Percentiles rank a stretch among this genome's conserved stretches.
Conservation (phyloP, 2,329 filamentous ascomycete genomes). For the Lasiodiplodia gonubiensis region DNA sequence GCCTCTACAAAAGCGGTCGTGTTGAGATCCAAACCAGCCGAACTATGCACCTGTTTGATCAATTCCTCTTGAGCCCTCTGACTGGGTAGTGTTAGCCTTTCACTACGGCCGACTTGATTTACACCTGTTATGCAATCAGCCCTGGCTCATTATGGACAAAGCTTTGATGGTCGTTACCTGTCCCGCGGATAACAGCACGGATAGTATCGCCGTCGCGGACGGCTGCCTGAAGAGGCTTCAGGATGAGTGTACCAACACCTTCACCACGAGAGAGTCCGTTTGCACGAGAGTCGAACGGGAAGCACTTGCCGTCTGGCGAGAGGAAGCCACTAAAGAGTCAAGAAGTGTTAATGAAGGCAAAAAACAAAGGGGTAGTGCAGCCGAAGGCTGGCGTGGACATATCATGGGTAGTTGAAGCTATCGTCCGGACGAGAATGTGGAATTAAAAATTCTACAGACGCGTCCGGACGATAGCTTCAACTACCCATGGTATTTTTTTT, state of each 20-base stretch:
- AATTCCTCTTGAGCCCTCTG: conserved; percentile 42
- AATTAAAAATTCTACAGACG: no score
- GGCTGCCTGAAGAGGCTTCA: conserved; percentile 65
- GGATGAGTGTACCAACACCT: conserved; percentile 61
- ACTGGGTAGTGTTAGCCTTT: conserved; percentile 43
- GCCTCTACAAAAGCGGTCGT: conserved; percentile 52
- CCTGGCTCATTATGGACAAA: conserved; percentile 47
- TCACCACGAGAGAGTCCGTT: conserved; percentile 70
- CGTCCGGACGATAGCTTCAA: no score
- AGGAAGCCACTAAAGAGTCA: conserved; percentile 31
- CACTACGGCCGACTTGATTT: conserved; percentile 34
- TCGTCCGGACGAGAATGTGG: no score
- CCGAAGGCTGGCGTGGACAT: no score
- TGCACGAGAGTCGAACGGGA: conserved; percentile 57
- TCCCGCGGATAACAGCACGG: conserved; percentile 50
- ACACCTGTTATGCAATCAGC: conserved; percentile 36
- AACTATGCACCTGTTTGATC: conserved; percentile 44
- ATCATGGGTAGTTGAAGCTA: no score
- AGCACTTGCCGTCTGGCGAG: conserved; percentile 40
- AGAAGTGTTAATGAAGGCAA: neutral
- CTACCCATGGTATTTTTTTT: no score
- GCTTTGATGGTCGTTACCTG: conserved; percentile 45
- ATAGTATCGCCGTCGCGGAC: conserved; percentile 62
- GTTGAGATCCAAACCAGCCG: conserved; percentile 38
- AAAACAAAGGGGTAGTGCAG: no score